phyloP scores from a whole-genome alignment of 768 basidiomycete genomes.

The Leccinum arenicola region DNA sequence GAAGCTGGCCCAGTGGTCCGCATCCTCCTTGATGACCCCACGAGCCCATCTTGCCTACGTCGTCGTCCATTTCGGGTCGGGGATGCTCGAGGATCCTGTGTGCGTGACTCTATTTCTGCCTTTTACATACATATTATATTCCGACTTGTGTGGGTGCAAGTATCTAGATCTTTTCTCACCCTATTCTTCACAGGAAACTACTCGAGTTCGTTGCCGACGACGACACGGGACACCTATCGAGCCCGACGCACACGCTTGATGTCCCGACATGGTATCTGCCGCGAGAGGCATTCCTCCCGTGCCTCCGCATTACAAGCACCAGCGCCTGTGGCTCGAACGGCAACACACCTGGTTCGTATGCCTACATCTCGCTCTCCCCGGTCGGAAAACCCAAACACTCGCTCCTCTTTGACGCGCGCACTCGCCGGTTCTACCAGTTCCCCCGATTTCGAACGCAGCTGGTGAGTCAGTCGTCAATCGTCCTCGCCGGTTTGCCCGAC shows the following conservation, averaged over 20 bases:
- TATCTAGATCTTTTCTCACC: too few relatives aligned
- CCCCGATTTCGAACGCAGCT: slow-evolving; percentile 10
- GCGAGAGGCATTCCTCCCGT: slow-evolving; percentile 8
- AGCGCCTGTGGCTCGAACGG: neutral
- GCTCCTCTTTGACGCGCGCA: slow-evolving; percentile 14
- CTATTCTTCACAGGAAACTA: slow-evolving; percentile 7
- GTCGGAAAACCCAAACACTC: slow-evolving; percentile 8
- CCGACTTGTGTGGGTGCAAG: too few relatives aligned
- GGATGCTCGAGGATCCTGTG: slow-evolving; percentile 12
- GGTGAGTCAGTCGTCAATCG: neutral
- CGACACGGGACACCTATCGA: slow-evolving; percentile 12
- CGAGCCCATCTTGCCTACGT: slow-evolving; percentile 14
- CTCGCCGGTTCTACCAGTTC: slow-evolving; percentile 18
- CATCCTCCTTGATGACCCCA: slow-evolving; percentile 5
- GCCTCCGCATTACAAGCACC: slow-evolving; percentile 4
- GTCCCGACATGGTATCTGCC: slow-evolving; percentile 14
- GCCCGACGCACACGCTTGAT: slow-evolving; percentile 7
- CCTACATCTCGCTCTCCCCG: slow-evolving; percentile 11
- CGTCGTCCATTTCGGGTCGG: slow-evolving; percentile 9
- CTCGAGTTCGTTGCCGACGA: slow-evolving; percentile 18
- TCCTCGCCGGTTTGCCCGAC: too few relatives aligned
- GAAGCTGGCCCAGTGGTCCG: slow-evolving; percentile 1
- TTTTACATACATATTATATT: too few relatives aligned
- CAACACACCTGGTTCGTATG: slow-evolving; percentile 9
- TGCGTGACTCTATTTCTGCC: slow-evolving; percentile 2